Evolutionary conservation across 345 rosid genomes (phyloP), one percentile per base, ranked within the genome.

Genomic region (Sonneratia caseolaris): DNA sequence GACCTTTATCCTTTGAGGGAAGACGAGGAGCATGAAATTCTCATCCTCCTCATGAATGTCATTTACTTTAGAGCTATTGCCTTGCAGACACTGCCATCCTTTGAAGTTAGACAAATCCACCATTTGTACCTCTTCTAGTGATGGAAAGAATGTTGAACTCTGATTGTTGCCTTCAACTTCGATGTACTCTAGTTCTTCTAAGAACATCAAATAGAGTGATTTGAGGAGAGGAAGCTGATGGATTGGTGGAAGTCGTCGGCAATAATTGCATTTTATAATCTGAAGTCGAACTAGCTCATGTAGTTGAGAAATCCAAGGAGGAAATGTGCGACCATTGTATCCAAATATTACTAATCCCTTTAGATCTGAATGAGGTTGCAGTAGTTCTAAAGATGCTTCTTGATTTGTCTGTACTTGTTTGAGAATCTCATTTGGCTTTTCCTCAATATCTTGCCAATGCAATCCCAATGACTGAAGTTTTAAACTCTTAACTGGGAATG

Each of bases 161-260:
- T 11, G 19, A 10, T 19, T 27, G 37, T 19, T 40, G 18, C 35
- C 56, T 10, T 43, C 56, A 15, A 49, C 37, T 18, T 35, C 61
- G 9, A 57, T 38, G 51, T 27, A 56, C 21, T 71, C 53, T 27
- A 40, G n/a, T 14, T 48, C 13, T 24, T 10, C 0, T 27, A 27
- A 51, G 16, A 18, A 11, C 38, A 21, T 40, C 37, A 6, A 49
- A 40, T 6, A 2, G 22, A 70, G 61, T 15, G 6, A 13, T 27
- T 70, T 70, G 18, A 70, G 72, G 51, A 7, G 8, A 24, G 72
- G 61, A 24, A 70, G 43, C 15, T 47, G 61, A 48, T 37, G 32
- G 40, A 47, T 5, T 32, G 64, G 61, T 13, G 72, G 72, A 10
- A 70, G 57, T 8, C 32, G 7, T 35, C 24, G 16, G 62, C 64